Conservation (phyloP, 163 green algal genomes). For the Chloromonas sp. region DNA sequence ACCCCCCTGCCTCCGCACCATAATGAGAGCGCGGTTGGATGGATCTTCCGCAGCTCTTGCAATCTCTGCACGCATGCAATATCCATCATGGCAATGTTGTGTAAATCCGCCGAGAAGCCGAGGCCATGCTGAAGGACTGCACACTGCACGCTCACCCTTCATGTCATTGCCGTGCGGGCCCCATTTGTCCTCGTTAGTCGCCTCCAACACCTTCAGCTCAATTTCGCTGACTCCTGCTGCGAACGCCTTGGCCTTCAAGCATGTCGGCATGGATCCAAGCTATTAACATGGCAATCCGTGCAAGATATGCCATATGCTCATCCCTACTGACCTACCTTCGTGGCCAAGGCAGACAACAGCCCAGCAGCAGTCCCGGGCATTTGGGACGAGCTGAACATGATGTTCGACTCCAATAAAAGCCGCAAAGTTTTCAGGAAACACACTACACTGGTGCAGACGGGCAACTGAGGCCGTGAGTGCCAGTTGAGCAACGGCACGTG, state of each 20-base stretch:
- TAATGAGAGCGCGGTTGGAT: conserved; percentile 39
- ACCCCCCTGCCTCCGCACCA: conserved; percentile 23
- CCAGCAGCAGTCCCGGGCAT: not conserved
- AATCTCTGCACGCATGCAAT: conserved; percentile 32
- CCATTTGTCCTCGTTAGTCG: conserved; percentile 57
- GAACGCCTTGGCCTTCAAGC: conserved; percentile 32
- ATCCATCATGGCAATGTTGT: not conserved
- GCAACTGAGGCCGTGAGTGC: too few relatives aligned
- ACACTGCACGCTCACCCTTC: conserved; percentile 18
- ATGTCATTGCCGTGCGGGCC: conserved; percentile 47
- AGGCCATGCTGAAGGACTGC: not conserved
- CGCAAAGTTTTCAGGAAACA: too few relatives aligned
- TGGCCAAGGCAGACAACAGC: not conserved
- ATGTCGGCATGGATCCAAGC: too few relatives aligned
- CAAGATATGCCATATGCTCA: too few relatives aligned
- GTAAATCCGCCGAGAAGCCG: not conserved
- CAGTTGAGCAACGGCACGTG: too few relatives aligned
- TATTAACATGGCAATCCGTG: too few relatives aligned
- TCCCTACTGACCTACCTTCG: not conserved
- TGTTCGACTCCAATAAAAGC: too few relatives aligned
- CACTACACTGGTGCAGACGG: too few relatives aligned
- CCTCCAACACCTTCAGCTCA: conserved; percentile 52
- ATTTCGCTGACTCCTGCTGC: conserved; percentile 40
- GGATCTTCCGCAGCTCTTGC: conserved; percentile 32
- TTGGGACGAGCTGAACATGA: not conserved